Percentiles rank a stretch among this genome's conserved stretches.
Conservation (phyloP, 768 basidiomycete genomes). For the Krasilnikovozyma curviuscula region DNA sequence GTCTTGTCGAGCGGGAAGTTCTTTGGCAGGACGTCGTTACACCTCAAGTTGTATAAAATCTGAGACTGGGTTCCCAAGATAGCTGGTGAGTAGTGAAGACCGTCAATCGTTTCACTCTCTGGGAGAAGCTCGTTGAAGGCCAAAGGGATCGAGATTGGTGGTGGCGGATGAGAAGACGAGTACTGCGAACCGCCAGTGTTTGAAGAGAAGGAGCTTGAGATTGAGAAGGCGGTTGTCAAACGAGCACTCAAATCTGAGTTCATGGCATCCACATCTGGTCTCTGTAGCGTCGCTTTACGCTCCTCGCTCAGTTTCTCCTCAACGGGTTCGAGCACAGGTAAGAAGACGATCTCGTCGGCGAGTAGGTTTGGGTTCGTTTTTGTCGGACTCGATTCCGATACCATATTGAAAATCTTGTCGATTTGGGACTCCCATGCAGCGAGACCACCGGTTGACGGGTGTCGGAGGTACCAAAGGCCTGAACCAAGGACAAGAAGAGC, state of each 20-base stretch:
- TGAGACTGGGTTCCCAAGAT: conserved; percentile 51
- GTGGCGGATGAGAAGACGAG: conserved; percentile 11
- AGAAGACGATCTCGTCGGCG: conserved; percentile 54
- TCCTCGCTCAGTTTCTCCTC: conserved; percentile 43
- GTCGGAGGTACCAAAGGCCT: conserved; percentile 75
- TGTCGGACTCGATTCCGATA: conserved; percentile 7
- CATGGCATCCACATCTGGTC: conserved; percentile 73
- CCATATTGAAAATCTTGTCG: conserved; percentile 40
- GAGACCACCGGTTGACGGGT: conserved; percentile 54
- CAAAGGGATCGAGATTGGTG: conserved; percentile 42
- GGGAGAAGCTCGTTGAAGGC: conserved; percentile 68
- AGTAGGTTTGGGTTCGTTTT: conserved; percentile 25
- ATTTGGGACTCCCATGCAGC: conserved; percentile 58
- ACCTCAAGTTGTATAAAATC: conserved; percentile 57
- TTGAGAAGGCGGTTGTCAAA: conserved; percentile 26
- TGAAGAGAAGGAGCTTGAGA: conserved; percentile 20
- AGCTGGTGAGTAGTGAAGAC: conserved; percentile 54
- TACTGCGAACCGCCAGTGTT: too few relatives aligned
- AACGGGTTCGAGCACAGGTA: conserved; percentile 60
- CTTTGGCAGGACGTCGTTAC: conserved; percentile 51
- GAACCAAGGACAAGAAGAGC: conserved; percentile 63
- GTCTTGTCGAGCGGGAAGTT: conserved; percentile 50
- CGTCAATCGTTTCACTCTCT: conserved; percentile 56
- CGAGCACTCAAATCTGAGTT: conserved; percentile 65
- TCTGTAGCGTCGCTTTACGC: conserved; percentile 47